phyloP scores from a whole-genome alignment of 2,329 filamentous ascomycete species.

The Nemania sp. region DNA sequence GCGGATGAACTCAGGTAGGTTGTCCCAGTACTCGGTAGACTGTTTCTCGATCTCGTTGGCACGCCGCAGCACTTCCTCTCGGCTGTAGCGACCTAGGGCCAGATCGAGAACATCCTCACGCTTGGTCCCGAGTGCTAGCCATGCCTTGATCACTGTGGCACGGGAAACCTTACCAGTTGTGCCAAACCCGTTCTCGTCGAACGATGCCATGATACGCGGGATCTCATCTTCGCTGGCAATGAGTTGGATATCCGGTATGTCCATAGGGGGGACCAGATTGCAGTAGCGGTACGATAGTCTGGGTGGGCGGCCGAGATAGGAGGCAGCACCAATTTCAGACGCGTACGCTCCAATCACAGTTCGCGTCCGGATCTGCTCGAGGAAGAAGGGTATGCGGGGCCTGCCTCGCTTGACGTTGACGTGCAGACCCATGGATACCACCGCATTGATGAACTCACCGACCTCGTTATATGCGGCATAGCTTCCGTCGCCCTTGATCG shows the following conservation, averaged over 20 bases:
- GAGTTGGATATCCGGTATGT: constrained; percentile 38
- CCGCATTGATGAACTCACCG: constrained; percentile 39
- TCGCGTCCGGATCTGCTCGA: constrained; percentile 39
- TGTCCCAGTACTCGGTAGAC: constrained; percentile 33
- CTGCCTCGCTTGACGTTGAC: constrained; percentile 38
- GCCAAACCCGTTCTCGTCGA: constrained; percentile 41
- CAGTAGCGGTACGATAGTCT: constrained; percentile 42
- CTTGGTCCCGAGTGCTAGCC: constrained; percentile 33
- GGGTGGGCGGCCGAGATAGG: constrained; percentile 43
- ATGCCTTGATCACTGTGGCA: constrained; percentile 36
- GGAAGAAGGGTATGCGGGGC: constrained; percentile 39
- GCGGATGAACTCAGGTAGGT: constrained; percentile 36
- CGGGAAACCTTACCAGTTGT: constrained; percentile 31
- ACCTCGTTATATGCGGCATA: constrained; percentile 39
- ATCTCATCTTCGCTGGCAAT: constrained; percentile 36
- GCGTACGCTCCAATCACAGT: constrained; percentile 36
- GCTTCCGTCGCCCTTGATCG: constrained; percentile 38
- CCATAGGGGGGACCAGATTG: constrained; percentile 37
- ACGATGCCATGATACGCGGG: constrained; percentile 30
- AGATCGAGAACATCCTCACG: constrained; percentile 46
- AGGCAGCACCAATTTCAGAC: constrained; percentile 39
- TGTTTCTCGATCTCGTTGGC: constrained; percentile 34
- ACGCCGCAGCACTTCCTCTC: constrained; percentile 39
- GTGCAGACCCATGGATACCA: constrained; percentile 43
- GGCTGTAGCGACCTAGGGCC: constrained; percentile 39